These are phyloP conservation scores for Bassia scoparia DNA, from an alignment of 148 eudicot species.

Conservation along the genomic window DNA sequence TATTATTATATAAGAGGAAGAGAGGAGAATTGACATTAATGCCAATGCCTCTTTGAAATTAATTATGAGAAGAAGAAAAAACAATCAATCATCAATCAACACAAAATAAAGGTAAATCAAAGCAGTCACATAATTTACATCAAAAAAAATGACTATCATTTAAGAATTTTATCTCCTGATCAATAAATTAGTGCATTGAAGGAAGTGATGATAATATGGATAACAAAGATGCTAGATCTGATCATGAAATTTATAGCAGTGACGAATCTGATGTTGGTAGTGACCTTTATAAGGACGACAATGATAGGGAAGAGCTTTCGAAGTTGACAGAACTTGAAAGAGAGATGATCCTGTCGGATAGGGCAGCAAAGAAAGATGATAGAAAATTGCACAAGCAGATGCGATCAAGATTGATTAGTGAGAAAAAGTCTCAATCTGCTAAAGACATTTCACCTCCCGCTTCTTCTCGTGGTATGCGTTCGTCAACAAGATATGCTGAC, in stretches of 20 bases:
- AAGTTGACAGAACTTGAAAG: slow-evolving; percentile 74
- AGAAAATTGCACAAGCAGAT: slow-evolving; percentile 57
- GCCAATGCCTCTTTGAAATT: too few species aligned
- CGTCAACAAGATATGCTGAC: slow-evolving; percentile 62
- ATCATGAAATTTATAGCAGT: slow-evolving; percentile 46
- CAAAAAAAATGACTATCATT: too few species aligned
- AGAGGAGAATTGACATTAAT: too few species aligned
- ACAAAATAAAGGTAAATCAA: too few species aligned
- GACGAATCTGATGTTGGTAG: slow-evolving; percentile 63
- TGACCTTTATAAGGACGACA: slow-evolving; percentile 77
- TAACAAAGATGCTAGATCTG: slow-evolving; percentile 31
- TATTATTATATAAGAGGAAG: too few species aligned
- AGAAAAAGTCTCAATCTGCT: slow-evolving; percentile 38
- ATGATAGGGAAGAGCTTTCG: slow-evolving; percentile 63
- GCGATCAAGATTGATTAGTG: slow-evolving; percentile 47
- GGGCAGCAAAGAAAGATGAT: slow-evolving; percentile 61
- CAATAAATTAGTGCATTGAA: too few species aligned
- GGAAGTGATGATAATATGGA: slow-evolving; percentile 45
- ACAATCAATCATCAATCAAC: too few species aligned
- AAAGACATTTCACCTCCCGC: slow-evolving; percentile 36
- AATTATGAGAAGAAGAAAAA: too few species aligned
- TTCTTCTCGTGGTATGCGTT: slow-evolving; percentile 52
- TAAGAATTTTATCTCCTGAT: too few species aligned
- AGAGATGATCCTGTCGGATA: slow-evolving; percentile 68
- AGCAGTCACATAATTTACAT: too few species aligned